Evolutionary conservation across 768 basidiomycete species (phyloP).

Genomic region (Pleurotus giganteus): DNA sequence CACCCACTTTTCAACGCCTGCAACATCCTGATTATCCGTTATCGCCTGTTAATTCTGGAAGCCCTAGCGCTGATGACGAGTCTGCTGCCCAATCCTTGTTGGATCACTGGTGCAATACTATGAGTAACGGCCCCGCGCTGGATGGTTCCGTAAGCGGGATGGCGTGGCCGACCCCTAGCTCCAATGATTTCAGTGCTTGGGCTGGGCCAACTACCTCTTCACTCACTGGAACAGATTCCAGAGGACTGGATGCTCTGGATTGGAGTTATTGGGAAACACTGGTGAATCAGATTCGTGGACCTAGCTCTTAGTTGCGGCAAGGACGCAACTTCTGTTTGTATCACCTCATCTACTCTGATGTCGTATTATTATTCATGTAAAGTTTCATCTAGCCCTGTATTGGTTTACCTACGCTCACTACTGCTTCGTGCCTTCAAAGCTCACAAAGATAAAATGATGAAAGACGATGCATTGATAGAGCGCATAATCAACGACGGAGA

Average conservation of each 20-base stretch:
- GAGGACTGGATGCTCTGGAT: slow-evolving; percentile 61
- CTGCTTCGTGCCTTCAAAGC: not conserved
- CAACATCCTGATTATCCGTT: slow-evolving; percentile 47
- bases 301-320: slow-evolving; percentile 1
- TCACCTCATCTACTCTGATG: not conserved
- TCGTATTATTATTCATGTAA: not conserved
- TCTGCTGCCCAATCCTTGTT: slow-evolving; percentile 73
- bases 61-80: slow-evolving; percentile 73
- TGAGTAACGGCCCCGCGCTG: slow-evolving; percentile 57
- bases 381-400: too few relatives aligned
- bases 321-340: not conserved
- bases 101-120: slow-evolving; percentile 84
- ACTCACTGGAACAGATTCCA: slow-evolving; percentile 38
- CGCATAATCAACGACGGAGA: not conserved
- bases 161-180: slow-evolving; percentile 61
- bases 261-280: slow-evolving; percentile 82
- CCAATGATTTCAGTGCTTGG: slow-evolving; percentile 61
- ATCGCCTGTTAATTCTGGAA: slow-evolving; percentile 66
- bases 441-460: not conserved
- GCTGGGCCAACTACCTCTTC: slow-evolving; percentile 39
- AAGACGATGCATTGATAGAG: not conserved
- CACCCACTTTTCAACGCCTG: slow-evolving; percentile 60
- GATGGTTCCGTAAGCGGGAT: slow-evolving; percentile 49
- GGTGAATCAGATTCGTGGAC: slow-evolving; percentile 53
- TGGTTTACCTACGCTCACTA: too few relatives aligned